Conservation (phyloP, 805 yeast genomes). For the Saccharomycopsis malanga region DNA sequence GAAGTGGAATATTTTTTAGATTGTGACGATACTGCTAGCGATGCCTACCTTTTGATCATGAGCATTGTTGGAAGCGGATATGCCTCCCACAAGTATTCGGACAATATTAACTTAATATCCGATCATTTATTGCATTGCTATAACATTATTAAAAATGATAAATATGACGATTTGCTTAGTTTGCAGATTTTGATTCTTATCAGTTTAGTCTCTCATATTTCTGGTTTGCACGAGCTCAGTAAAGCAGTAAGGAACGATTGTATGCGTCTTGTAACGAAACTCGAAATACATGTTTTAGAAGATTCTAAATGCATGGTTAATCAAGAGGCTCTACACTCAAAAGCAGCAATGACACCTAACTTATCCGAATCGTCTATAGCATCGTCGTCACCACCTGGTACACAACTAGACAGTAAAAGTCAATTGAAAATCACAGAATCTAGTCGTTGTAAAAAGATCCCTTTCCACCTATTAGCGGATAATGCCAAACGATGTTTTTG, state of each 20-base stretch:
- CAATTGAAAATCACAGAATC: conserved; percentile 8
- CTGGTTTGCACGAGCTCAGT: conserved; percentile 44
- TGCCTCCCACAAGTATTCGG: conserved; percentile 30
- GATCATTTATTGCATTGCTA: conserved; percentile 31
- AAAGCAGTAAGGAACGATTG: conserved; percentile 37
- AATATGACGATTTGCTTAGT: conserved; percentile 37
- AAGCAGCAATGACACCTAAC: not conserved
- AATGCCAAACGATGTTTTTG: conserved; percentile 41
- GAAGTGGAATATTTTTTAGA: conserved; percentile 32
- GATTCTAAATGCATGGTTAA: too few relatives aligned
- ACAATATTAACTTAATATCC: conserved; percentile 36
- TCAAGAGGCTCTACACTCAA: too few relatives aligned
- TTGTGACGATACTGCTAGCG: conserved; percentile 29
- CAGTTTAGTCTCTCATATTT: conserved; percentile 41
- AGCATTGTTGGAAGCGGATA: conserved; percentile 46
- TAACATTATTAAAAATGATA: conserved; percentile 26
- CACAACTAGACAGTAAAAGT: not conserved
- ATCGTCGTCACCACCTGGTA: not conserved
- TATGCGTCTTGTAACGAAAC: conserved; percentile 32
- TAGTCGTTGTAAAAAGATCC: conserved; percentile 14
- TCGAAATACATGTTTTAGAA: conserved; percentile 30
- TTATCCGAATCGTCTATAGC: not conserved
- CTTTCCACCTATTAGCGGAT: conserved; percentile 22
- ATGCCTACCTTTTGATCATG: conserved; percentile 41
- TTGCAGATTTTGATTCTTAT: conserved; percentile 37